phyloP scores from a whole-genome alignment of 371 early-diverging fungal genomes.

The Mortierella sp. region DNA sequence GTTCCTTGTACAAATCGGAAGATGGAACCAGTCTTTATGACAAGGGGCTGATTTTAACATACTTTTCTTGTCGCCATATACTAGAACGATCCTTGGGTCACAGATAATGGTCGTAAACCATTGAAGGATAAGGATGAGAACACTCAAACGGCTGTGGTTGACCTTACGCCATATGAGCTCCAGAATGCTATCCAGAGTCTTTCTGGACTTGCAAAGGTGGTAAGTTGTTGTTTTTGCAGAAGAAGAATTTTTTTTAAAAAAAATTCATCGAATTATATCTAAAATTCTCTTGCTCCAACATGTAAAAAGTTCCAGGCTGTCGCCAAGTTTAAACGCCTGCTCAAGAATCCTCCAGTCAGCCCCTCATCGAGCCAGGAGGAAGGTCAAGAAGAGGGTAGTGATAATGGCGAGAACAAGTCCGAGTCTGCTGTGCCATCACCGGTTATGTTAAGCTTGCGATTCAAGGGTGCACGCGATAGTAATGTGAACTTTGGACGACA shows the following conservation, averaged over 20 bases:
- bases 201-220: slow-evolving; percentile 51
- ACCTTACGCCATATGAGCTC: slow-evolving; percentile 90
- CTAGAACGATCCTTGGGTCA: slow-evolving; percentile 89
- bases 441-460: not conserved
- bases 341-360: not conserved
- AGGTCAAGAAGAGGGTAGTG: not conserved
- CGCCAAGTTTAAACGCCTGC: not conserved
- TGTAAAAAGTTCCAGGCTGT: not conserved
- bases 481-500: no score
- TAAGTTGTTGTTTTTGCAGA: slow-evolving; percentile 15
- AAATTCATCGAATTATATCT: no score
- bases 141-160: slow-evolving; percentile 72
- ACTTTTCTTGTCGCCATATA: not conserved
- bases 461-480: not conserved
- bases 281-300: not conserved
- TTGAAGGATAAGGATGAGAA: slow-evolving; percentile 84
- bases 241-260: no score
- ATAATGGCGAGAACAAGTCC: not conserved
- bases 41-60: not conserved
- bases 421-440: not conserved
- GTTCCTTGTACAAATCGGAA: not conserved
- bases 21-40: not conserved
- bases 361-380: not conserved
- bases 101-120: slow-evolving; percentile 73
- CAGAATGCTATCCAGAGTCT: slow-evolving; percentile 81